These are phyloP conservation scores for Lolium multiflorum DNA, from an alignment of 176 grass and related monocot genomes.

Conservation along the genomic window DNA sequence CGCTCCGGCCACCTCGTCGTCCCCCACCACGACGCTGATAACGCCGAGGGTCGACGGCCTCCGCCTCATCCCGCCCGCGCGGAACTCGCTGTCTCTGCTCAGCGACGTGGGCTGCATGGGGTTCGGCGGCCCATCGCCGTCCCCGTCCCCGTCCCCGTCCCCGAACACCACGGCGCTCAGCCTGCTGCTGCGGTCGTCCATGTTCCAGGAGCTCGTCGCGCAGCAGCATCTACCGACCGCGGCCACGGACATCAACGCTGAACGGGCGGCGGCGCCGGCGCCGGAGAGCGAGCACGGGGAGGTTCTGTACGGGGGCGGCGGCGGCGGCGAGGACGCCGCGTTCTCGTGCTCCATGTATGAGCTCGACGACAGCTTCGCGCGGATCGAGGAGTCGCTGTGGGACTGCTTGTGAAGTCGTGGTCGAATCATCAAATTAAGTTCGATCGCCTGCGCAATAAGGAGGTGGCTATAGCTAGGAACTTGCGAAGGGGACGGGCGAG, in stretches of 20 bases:
- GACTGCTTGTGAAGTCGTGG: slow-evolving; percentile 29
- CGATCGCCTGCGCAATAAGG: background rate
- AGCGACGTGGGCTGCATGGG: slow-evolving; percentile 23
- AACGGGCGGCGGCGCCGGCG: background rate
- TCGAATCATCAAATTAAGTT: background rate
- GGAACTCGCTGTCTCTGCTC: background rate
- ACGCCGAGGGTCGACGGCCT: slow-evolving; percentile 18
- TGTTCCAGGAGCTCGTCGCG: slow-evolving; percentile 69
- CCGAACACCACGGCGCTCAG: slow-evolving; percentile 61
- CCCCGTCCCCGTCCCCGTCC: slow-evolving; percentile 39
- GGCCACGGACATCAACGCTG: background rate
- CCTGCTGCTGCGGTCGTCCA: slow-evolving; percentile 60
- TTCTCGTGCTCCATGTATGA: slow-evolving; percentile 51
- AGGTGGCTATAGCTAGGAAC: background rate
- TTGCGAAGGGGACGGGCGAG: background rate
- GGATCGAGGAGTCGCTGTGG: slow-evolving; percentile 52
- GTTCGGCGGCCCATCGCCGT: background rate
- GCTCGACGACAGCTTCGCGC: slow-evolving; percentile 51
- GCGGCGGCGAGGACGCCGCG: slow-evolving; percentile 25
- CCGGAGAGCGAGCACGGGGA: slow-evolving; percentile 8
- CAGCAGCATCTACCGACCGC: background rate
- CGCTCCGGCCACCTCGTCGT: background rate
- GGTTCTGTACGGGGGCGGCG: background rate
- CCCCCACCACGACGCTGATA: background rate
- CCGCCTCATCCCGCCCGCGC: slow-evolving; percentile 10